Percentiles rank a stretch among this genome's conserved stretches.
These are phyloP conservation scores for Coprinellus micaceus DNA, from an alignment of 768 basidiomycete species.

Conservation along the genomic window DNA sequence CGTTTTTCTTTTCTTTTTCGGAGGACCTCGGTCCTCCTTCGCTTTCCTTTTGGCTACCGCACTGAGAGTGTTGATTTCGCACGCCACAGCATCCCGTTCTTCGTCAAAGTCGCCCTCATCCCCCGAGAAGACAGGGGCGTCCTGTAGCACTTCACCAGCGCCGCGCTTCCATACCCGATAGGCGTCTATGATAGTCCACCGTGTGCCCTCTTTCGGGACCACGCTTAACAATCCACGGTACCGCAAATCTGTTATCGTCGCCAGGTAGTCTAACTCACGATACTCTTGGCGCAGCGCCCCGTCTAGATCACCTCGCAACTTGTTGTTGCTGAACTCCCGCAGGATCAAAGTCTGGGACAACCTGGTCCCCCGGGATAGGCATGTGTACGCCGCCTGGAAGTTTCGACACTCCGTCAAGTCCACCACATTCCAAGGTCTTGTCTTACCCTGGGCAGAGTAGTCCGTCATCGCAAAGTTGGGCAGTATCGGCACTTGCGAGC, in stretches of 20 bases:
- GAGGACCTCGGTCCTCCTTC: no score
- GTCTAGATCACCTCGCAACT: not conserved
- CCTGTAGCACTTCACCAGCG: no score
- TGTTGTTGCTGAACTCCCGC: not conserved
- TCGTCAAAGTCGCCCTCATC: no score
- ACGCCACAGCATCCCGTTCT: no score
- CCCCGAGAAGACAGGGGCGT: no score
- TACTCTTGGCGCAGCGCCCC: not conserved
- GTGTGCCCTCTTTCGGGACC: no score
- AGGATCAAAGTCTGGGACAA: not conserved
- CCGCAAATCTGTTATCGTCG: not conserved
- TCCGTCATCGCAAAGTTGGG: constrained; percentile 33
- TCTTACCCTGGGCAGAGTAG: constrained; percentile 29
- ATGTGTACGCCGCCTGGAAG: not conserved
- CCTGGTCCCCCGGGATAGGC: not conserved
- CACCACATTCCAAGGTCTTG: constrained; percentile 24
- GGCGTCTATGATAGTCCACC: no score
- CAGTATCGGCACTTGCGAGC: constrained; percentile 22
- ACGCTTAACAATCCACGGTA: no score
- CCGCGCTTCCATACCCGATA: no score
- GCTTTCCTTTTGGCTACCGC: not conserved
- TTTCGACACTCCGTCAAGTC: constrained; percentile 12
- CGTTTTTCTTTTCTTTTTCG: no score
- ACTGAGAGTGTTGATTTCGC: no score
- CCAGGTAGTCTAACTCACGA: not conserved